These are phyloP conservation scores for Penicillium expansum DNA, from an alignment of 2,329 filamentous ascomycete genomes.

Conservation along the genomic window DNA sequence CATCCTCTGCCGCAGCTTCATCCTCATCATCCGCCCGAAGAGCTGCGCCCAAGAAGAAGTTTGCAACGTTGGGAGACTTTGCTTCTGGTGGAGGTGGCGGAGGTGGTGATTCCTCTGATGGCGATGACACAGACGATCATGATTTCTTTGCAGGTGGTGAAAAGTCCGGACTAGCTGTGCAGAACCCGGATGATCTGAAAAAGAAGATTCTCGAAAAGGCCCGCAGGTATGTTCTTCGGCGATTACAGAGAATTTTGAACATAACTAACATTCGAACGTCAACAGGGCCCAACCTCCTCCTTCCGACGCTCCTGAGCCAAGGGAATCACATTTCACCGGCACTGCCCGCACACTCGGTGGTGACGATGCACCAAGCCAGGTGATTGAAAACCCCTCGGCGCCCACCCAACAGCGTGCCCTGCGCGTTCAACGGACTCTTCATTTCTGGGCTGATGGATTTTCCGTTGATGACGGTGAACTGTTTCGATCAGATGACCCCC, in stretches of 20 bases:
- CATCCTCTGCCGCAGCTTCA: conserved; percentile 31
- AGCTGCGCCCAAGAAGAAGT: conserved; percentile 42
- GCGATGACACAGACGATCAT: conserved; percentile 53
- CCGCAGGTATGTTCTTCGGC: conserved; percentile 27
- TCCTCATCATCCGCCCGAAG: conserved; percentile 29
- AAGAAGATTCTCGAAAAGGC: conserved; percentile 52
- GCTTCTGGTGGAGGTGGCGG: conserved; percentile 35
- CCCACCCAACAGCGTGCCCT: conserved; percentile 43
- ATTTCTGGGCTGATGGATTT: conserved; percentile 66
- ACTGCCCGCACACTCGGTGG: conserved; percentile 64
- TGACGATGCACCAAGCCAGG: conserved; percentile 59
- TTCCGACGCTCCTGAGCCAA: conserved; percentile 45
- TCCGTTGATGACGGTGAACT: conserved; percentile 65
- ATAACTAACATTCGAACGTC: background rate
- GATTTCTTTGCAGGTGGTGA: conserved; percentile 65
- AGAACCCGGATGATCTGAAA: conserved; percentile 59
- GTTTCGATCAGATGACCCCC: conserved; percentile 61
- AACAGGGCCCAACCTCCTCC: conserved; percentile 31
- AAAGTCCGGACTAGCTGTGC: conserved; percentile 66
- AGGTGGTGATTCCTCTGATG: conserved; percentile 46
- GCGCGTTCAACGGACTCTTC: conserved; percentile 57
- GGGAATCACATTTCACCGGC: conserved; percentile 54
- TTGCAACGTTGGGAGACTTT: conserved; percentile 49
- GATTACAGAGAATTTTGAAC: background rate
- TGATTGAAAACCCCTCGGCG: conserved; percentile 53